Base-by-base conservation (phyloP, 768 basidiomycete genomes). In the Serpula lacrymans region DNA sequence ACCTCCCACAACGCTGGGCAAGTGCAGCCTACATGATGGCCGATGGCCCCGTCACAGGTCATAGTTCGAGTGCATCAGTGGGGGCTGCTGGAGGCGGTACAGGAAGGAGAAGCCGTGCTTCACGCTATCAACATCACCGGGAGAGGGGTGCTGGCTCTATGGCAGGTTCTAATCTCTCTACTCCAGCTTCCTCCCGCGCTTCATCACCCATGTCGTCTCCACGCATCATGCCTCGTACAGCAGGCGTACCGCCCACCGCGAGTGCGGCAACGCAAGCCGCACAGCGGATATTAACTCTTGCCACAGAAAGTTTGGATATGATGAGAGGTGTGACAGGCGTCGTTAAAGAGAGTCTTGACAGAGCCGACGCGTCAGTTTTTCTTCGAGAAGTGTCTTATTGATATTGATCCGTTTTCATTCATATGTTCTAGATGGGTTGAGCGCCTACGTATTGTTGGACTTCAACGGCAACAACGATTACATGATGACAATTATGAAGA, bases 241-340 rank as follows among this genome's bases (percentile, higher is more conserved):
- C 31, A 26, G 39, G 36, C 14, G 52, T 49, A 27, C 58, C 56
- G 2, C 58, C 65, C 5, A 71, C 69, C 0, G 72, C 76, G 0
- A 70, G 77, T 25, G 68, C 79, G 5, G 88, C 87, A 2, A 72
- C 78, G 17, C 72, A 80, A 12, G 85, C 90, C 21, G 88, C 92
- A 8, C 84, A 88, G 58, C 69, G 85, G 37, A 82, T 95, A 14
- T 58, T 95, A 49, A 80, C 82, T 6, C 77, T 95, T 7, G 90
- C 92, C 10, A 86, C 85, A 11, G 93, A 95, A 68, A 92, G 90
- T 55, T 55, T 95, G 60, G 91, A 95, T 55, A 94, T 93, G 89
- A 81, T 95, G 72, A 72, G 83, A 21, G 80, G 87, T 21, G 88
- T 93, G 21, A 88, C 88, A n/a, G 74, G 78, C 4, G 88, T 94